phyloP scores from a whole-genome alignment of 768 basidiomycete species.

The Leccinum subtestaceum region DNA sequence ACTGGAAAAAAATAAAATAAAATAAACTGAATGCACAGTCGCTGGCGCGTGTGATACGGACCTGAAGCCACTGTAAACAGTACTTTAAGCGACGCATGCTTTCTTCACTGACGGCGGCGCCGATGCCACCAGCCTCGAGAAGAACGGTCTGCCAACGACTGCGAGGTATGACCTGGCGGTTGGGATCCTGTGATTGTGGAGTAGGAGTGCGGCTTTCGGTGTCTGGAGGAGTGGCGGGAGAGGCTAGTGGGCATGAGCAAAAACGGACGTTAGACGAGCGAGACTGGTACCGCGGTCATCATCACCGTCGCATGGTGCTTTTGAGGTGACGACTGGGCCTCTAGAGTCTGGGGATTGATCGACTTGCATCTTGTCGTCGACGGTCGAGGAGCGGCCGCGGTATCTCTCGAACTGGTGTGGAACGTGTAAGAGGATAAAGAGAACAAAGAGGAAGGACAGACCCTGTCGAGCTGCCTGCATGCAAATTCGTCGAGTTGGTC shows the following conservation, averaged over 20 bases:
- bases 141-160: constrained; percentile 84
- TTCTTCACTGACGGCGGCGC: constrained; percentile 88
- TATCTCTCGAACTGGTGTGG: constrained; percentile 48
- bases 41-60: constrained; percentile 32
- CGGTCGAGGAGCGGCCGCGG: constrained; percentile 36
- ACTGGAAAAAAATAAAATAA: constrained; percentile 41
- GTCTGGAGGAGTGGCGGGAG: neutral
- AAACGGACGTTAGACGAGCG: constrained; percentile 5
- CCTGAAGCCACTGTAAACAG: constrained; percentile 86
- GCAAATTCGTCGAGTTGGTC: constrained; percentile 83
- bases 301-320: neutral
- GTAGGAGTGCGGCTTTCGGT: constrained; percentile 23
- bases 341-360: constrained; percentile 13
- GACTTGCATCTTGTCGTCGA: constrained; percentile 30
- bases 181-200: constrained; percentile 21
- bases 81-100: constrained; percentile 84
- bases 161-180: constrained; percentile 62
- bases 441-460: constrained; percentile 33
- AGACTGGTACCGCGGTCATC: constrained; percentile 4
- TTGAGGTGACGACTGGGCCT: neutral
- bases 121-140: constrained; percentile 82
- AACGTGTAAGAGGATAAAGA: neutral
- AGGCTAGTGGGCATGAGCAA: constrained; percentile 9
- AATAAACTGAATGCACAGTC: neutral
- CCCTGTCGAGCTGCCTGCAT: constrained; percentile 81